A percentile compares a stretch with the other conserved stretches of the same genome.
These are phyloP conservation scores for Yamadazyma kitorensis DNA, from an alignment of 805 yeast species.

Conservation along the genomic window DNA sequence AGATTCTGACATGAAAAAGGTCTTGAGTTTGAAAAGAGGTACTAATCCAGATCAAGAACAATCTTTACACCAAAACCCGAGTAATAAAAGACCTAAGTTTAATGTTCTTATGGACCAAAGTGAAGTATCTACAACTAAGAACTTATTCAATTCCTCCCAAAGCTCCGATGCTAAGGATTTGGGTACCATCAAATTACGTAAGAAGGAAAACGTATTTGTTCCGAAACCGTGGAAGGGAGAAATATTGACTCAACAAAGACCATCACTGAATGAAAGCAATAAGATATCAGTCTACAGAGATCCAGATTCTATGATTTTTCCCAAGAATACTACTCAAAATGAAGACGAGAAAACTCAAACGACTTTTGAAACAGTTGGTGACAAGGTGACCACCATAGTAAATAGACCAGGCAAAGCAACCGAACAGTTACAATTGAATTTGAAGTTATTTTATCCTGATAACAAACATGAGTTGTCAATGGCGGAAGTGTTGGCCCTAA, in stretches of 20 bases:
- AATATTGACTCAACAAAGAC: constrained; percentile 41
- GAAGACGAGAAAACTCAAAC: constrained; percentile 5
- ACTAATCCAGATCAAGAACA: constrained; percentile 12
- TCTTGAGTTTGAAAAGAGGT: constrained; percentile 37
- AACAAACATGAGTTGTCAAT: constrained; percentile 53
- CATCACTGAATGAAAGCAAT: constrained; percentile 15
- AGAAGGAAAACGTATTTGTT: constrained; percentile 60
- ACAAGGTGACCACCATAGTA: constrained; percentile 42
- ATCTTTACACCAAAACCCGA: constrained; percentile 1
- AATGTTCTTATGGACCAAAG: constrained; percentile 38
- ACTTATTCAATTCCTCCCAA: constrained; percentile 19
- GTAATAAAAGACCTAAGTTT: constrained; percentile 24
- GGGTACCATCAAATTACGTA: constrained; percentile 47
- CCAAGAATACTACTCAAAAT: constrained; percentile 4
- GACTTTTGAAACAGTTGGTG: constrained; percentile 8
- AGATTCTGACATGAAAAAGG: constrained; percentile 12
- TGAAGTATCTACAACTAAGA: constrained; percentile 16
- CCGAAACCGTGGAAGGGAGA: constrained; percentile 68
- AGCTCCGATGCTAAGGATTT: constrained; percentile 42
- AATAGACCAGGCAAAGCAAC: constrained; percentile 55
- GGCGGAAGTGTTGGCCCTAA: constrained; percentile 57
- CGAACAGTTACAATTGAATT: constrained; percentile 59
- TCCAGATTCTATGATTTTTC: constrained; percentile 13
- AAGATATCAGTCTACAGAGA: constrained; percentile 27
- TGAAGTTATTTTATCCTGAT: constrained; percentile 52